A percentile compares a stretch with the other conserved stretches of the same genome.
phyloP scores from a whole-genome alignment of 2,329 filamentous ascomycete genomes.

The Lithohypha guttulata region DNA sequence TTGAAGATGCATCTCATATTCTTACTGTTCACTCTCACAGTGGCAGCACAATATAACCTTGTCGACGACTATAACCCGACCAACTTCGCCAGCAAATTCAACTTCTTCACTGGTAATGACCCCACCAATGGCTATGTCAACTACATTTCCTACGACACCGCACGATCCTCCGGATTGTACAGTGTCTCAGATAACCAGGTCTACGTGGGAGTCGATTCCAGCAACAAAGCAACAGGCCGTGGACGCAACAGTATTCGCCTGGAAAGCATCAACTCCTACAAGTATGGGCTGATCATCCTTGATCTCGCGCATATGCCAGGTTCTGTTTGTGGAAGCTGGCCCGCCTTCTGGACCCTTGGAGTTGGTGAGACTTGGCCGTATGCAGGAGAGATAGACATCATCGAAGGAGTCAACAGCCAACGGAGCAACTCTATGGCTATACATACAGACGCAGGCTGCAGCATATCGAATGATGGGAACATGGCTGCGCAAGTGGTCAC shows the following conservation, averaged over 20 bases:
- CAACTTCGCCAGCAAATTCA: conserved; percentile 43
- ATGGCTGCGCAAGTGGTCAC: conserved; percentile 38
- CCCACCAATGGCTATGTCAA: conserved; percentile 67
- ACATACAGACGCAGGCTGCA: conserved; percentile 54
- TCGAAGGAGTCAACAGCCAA: conserved; percentile 53
- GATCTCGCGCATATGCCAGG: conserved; percentile 66
- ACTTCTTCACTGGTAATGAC: conserved; percentile 46
- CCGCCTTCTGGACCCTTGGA: conserved; percentile 46
- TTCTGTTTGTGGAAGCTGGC: conserved; percentile 65
- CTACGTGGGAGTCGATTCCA: conserved; percentile 60
- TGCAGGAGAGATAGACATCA: conserved; percentile 41
- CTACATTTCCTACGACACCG: conserved; percentile 51
- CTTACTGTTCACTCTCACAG: no score
- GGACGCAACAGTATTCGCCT: conserved; percentile 64
- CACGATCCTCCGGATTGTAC: conserved; percentile 47
- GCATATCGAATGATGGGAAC: conserved; percentile 38
- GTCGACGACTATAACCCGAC: conserved; percentile 38
- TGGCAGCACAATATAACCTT: conserved; percentile 30
- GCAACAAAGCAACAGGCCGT: conserved; percentile 41
- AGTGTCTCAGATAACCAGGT: conserved; percentile 45
- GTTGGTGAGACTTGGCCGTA: conserved; percentile 27
- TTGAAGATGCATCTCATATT: no score
- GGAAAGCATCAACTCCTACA: conserved; percentile 53
- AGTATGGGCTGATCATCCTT: conserved; percentile 57
- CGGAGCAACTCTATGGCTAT: conserved; percentile 53